A percentile compares a stretch with the other conserved stretches of the same genome.
Evolutionary conservation across 345 rosid genomes (phyloP).

Genomic region (Psidium friedrichsthalianum): DNA sequence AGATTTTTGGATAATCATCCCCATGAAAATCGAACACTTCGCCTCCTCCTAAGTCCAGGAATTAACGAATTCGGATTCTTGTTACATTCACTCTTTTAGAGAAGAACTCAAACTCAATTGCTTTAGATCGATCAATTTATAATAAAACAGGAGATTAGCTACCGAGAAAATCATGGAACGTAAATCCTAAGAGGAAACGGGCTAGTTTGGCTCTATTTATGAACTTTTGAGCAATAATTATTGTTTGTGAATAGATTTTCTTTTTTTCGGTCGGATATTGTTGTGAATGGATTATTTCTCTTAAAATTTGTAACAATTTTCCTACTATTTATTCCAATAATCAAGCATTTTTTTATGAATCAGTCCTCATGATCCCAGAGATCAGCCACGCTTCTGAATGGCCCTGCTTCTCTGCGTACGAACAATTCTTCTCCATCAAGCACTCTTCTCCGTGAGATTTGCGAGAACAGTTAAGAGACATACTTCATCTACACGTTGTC

Average conservation of each 20-base stretch:
- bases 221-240: background rate
- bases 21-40: too few species aligned
- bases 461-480: background rate
- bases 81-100: too few species aligned
- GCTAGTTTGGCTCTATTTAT: background rate
- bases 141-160: too few species aligned
- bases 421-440: conserved; percentile 33
- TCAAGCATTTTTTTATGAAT: background rate
- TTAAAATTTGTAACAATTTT: too few species aligned
- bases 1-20: too few species aligned
- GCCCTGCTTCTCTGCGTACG: conserved; percentile 28
- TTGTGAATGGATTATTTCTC: background rate
- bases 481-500: background rate
- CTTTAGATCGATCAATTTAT: too few species aligned
- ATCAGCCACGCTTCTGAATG: conserved; percentile 37
- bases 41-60: too few species aligned
- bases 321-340: background rate
- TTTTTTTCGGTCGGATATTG: background rate
- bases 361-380: conserved; percentile 50
- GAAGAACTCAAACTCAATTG: too few species aligned
- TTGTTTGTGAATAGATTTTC: too few species aligned
- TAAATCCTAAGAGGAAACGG: background rate
- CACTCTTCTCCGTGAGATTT: conserved; percentile 27
- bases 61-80: too few species aligned
- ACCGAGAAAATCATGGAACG: background rate